Percentiles rank a stretch among this genome's conserved stretches.
phyloP scores from a whole-genome alignment of 2,329 filamentous ascomycete species.

The Aureobasidium mangrovei region DNA sequence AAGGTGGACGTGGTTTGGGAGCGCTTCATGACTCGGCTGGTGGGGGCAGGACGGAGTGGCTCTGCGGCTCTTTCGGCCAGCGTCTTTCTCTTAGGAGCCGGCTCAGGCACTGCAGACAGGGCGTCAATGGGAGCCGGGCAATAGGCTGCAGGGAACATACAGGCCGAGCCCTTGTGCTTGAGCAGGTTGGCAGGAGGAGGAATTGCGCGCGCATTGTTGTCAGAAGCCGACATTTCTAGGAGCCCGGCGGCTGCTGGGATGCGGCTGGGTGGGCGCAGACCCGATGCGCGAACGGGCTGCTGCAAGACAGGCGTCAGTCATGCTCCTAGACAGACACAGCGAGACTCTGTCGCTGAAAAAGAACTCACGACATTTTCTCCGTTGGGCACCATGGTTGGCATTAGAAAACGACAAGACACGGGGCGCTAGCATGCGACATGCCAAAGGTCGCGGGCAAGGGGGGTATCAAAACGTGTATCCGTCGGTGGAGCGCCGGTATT shows the following conservation, averaged over 20 bases:
- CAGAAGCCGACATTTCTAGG: constrained; percentile 43
- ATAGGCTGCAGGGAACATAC: constrained; percentile 27
- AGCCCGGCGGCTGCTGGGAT: constrained; percentile 30
- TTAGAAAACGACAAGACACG: not conserved
- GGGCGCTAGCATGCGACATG: not conserved
- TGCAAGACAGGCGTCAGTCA: not conserved
- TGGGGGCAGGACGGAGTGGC: constrained; percentile 17
- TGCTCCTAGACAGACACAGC: not conserved
- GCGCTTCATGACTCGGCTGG: constrained; percentile 2
- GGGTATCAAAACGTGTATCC: too few species aligned
- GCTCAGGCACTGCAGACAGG: constrained; percentile 33
- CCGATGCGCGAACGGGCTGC: constrained; percentile 19
- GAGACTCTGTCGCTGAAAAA: not conserved
- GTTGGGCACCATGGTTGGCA: constrained; percentile 2
- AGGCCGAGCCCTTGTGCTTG: constrained; percentile 45
- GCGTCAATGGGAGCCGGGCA: constrained; percentile 19
- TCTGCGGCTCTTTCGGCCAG: constrained; percentile 41
- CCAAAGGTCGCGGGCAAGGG: too few species aligned
- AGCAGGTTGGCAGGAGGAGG: constrained; percentile 33
- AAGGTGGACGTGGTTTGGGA: constrained; percentile 14
- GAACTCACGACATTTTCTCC: constrained; percentile 5
- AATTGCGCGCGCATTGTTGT: constrained; percentile 43
- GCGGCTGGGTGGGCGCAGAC: constrained; percentile 28
- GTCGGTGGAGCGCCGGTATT: too few species aligned
- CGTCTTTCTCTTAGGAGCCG: constrained; percentile 44